These are phyloP conservation scores for Penicillium olsonii DNA, from an alignment of 2,329 filamentous ascomycete genomes.

Conservation along the genomic window DNA sequence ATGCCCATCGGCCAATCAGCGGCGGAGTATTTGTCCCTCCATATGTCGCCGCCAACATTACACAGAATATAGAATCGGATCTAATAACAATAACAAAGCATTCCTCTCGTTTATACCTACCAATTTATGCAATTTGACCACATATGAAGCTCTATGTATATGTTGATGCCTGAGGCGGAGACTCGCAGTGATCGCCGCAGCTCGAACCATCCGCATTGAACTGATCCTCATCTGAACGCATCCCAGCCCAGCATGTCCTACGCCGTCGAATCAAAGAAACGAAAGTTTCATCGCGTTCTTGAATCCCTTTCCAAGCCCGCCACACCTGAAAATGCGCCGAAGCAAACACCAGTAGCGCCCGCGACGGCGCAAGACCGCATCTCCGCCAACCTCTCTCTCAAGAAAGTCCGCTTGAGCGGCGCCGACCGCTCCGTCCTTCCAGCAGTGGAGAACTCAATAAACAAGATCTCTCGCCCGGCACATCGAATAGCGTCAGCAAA, in stretches of 20 bases:
- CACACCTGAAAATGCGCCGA: conserved; percentile 21
- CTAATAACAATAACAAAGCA: background rate
- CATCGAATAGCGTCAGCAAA: conserved; percentile 33
- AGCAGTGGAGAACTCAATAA: conserved; percentile 27
- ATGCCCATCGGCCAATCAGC: conserved; percentile 23
- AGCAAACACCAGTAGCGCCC: conserved; percentile 19
- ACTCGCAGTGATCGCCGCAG: conserved; percentile 15
- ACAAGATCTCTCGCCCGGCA: conserved; percentile 29
- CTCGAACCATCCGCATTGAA: conserved; percentile 12
- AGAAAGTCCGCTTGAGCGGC: conserved; percentile 35
- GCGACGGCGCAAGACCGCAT: conserved; percentile 26
- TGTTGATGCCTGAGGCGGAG: conserved; percentile 25
- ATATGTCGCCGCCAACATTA: background rate
- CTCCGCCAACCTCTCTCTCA: conserved; percentile 33
- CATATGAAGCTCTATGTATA: background rate
- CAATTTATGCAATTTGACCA: background rate
- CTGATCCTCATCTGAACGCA: conserved; percentile 8
- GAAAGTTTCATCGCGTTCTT: conserved; percentile 50
- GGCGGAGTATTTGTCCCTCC: conserved; percentile 18
- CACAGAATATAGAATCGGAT: background rate
- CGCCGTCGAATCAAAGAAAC: conserved; percentile 49
- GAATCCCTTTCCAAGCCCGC: conserved; percentile 45
- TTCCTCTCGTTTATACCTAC: background rate
- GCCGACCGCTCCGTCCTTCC: conserved; percentile 21
- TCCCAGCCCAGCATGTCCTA: conserved; percentile 40